phyloP scores from a whole-genome alignment of 371 early-diverging fungal species.

The Coelomomyces lativittatus region DNA sequence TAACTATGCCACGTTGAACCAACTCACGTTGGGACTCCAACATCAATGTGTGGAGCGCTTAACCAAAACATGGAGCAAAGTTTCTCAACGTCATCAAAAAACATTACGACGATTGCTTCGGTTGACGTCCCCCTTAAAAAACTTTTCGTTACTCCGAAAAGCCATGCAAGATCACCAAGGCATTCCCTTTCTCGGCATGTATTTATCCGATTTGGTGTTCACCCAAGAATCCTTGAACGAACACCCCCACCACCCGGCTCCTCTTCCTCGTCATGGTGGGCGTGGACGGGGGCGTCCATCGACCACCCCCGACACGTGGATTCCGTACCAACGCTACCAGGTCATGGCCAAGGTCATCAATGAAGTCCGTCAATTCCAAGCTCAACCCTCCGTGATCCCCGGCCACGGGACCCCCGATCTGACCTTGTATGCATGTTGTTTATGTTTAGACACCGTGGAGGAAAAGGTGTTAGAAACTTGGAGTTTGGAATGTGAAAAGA shows the following conservation, averaged over 20 bases:
- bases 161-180: constrained; percentile 13
- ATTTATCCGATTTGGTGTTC: not conserved
- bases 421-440: not conserved
- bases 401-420: not conserved
- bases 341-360: not conserved
- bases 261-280: not conserved
- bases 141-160: constrained; percentile 46
- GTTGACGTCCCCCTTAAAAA: constrained; percentile 40
- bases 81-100: constrained; percentile 21
- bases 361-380: constrained; percentile 1
- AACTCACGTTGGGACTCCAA: constrained; percentile 44
- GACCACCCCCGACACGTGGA: not conserved
- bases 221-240: not conserved
- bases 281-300: not conserved
- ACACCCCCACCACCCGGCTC: not conserved
- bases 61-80: constrained; percentile 36
- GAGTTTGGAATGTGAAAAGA: too few relatives aligned
- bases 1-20: constrained; percentile 45
- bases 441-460: too few relatives aligned
- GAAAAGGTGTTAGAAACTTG: too few relatives aligned
- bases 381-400: not conserved
- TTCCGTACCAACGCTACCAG: constrained; percentile 1
- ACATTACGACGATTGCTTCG: constrained; percentile 31
- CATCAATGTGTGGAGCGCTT: constrained; percentile 40
- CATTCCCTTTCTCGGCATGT: not conserved